These are phyloP conservation scores for Calonectria ilicicola DNA, from an alignment of 2,329 filamentous ascomycete species.

Conservation along the genomic window DNA sequence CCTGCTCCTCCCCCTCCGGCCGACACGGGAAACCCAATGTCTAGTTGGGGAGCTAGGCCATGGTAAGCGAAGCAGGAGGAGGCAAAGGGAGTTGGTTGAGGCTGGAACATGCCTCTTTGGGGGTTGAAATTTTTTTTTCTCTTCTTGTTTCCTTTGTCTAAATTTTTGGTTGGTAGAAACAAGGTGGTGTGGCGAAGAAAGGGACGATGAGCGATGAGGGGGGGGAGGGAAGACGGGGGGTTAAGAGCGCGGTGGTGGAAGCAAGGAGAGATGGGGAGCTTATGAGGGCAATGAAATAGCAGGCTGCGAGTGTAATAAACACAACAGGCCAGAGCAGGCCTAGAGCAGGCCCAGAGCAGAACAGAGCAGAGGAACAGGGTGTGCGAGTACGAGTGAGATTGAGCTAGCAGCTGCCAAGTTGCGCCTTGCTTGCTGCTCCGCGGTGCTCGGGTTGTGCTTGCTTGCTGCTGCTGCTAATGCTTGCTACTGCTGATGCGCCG, in stretches of 20 bases:
- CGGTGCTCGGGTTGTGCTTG: constrained; percentile 1
- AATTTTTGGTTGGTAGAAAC: constrained; percentile 1
- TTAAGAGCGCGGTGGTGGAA: constrained; percentile 11
- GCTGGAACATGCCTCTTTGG: constrained; percentile 64
- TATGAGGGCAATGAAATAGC: constrained; percentile 12
- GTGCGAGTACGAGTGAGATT: constrained; percentile 23
- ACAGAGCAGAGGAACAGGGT: constrained; percentile 7
- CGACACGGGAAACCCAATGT: constrained; percentile 40
- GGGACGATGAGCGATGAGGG: neutral
- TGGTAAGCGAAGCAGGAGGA: constrained; percentile 56
- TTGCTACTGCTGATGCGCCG: neutral
- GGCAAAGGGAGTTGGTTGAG: constrained; percentile 62
- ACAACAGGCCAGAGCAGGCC: constrained; percentile 10
- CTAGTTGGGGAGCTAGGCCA: constrained; percentile 51
- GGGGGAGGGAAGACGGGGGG: constrained; percentile 23
- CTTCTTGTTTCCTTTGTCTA: neutral
- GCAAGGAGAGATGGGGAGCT: constrained; percentile 25
- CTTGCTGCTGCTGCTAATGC: constrained; percentile 9
- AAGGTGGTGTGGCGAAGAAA: constrained; percentile 8
- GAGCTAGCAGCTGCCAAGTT: constrained; percentile 19
- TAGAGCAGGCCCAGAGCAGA: no score
- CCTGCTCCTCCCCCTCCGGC: constrained; percentile 42
- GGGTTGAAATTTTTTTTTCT: neutral
- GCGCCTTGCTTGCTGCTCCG: constrained; percentile 11
- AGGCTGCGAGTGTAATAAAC: constrained; percentile 26